Conservation (phyloP, 192 early-diverging fungal species). For the Backusella tuberculispora region DNA sequence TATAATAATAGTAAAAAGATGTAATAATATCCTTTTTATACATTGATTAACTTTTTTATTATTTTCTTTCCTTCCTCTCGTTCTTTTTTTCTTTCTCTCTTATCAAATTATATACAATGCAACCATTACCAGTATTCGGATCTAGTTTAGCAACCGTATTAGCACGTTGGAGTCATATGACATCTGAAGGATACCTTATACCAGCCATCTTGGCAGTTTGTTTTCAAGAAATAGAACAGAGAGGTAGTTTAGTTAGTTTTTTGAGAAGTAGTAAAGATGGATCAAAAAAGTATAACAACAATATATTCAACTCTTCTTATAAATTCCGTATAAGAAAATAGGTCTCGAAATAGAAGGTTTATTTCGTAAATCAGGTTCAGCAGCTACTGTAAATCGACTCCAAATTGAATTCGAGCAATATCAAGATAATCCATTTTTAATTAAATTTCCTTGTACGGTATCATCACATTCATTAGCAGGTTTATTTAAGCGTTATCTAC, state of each 20-base stretch:
- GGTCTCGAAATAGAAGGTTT: conserved; percentile 10
- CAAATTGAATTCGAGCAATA: conserved; percentile 11
- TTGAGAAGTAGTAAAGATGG: too few species aligned
- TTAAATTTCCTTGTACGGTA: conserved; percentile 7
- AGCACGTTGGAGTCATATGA: conserved; percentile 9
- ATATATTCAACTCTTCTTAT: neutral
- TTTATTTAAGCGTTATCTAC: conserved; percentile 19
- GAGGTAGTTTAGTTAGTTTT: neutral
- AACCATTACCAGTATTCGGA: conserved; percentile 8
- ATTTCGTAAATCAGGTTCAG: conserved; percentile 22
- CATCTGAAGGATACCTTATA: neutral
- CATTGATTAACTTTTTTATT: neutral
- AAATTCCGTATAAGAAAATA: neutral
- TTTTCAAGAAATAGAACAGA: conserved; percentile 11
- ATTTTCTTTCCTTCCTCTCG: neutral
- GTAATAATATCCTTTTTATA: neutral
- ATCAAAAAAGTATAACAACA: neutral
- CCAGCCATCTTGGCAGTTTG: conserved; percentile 1
- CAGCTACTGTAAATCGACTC: neutral
- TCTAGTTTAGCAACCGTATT: neutral
- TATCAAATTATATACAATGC: neutral
- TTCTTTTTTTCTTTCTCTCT: conserved; percentile 17
- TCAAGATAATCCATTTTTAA: neutral
- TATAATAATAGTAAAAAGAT: neutral
- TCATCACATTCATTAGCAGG: neutral